A percentile compares a stretch with the other conserved stretches of the same genome.
phyloP scores from a whole-genome alignment of 179 eudicot species.

The Spinacia oleracea region DNA sequence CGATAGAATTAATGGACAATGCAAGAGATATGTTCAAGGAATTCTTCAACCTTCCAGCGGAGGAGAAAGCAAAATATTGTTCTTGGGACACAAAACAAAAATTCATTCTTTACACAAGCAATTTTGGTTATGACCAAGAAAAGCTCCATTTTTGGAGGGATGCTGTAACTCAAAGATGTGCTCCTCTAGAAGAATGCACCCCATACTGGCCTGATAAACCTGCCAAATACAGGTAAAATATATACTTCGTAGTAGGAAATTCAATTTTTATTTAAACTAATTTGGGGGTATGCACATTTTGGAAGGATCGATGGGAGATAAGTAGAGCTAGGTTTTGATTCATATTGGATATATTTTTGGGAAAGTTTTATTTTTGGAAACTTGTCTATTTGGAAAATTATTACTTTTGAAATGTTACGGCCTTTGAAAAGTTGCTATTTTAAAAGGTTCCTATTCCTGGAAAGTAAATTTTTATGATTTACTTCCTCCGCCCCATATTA shows the following conservation, averaged over 20 bases:
- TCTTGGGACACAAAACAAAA: background rate
- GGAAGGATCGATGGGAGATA: no score
- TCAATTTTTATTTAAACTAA: background rate
- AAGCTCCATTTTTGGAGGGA: conserved; percentile 42
- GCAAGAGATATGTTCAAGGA: background rate
- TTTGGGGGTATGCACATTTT: background rate
- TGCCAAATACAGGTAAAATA: conserved; percentile 32
- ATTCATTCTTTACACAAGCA: background rate
- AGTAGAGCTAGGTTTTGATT: no score
- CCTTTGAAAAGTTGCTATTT: no score
- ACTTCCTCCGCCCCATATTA: no score
- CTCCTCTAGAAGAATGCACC: conserved; percentile 34
- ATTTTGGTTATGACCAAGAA: conserved; percentile 17
- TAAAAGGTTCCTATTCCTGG: no score
- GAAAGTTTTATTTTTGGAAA: no score
- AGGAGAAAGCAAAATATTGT: background rate
- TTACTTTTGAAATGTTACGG: no score
- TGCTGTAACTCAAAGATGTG: conserved; percentile 26
- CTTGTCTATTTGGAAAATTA: no score
- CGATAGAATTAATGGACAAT: background rate
- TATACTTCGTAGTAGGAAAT: background rate
- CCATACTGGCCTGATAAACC: conserved; percentile 48
- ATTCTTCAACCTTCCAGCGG: background rate
- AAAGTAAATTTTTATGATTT: no score
- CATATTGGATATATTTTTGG: no score